These are phyloP conservation scores for Pseudogymnoascus destructans DNA, from an alignment of 2,329 filamentous ascomycete species.

Conservation along the genomic window DNA sequence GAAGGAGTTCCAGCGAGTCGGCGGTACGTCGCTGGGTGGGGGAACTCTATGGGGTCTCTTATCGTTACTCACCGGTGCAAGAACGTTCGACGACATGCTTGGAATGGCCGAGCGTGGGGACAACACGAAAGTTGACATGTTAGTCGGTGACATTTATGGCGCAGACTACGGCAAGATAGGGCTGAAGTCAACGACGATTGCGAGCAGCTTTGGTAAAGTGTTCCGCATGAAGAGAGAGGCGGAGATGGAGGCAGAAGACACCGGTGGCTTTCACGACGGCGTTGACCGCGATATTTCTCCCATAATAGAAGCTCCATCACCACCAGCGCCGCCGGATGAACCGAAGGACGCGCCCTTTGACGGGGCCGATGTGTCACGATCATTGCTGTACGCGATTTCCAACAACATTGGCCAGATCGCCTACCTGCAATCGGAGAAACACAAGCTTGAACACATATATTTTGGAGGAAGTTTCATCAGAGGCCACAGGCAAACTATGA, in stretches of 20 bases:
- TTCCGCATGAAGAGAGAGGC: slow-evolving; percentile 83
- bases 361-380: slow-evolving; percentile 75
- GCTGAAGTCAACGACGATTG: slow-evolving; percentile 88
- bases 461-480: slow-evolving; percentile 96
- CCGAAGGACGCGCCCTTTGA: slow-evolving; percentile 43
- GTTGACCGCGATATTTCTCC: neutral
- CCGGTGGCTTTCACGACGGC: slow-evolving; percentile 30
- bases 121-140: slow-evolving; percentile 86
- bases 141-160: slow-evolving; percentile 96
- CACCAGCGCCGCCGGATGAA: neutral
- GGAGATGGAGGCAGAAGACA: slow-evolving; percentile 65
- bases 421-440: slow-evolving; percentile 92
- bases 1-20: slow-evolving; percentile 75
- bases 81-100: slow-evolving; percentile 96
- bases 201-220: slow-evolving; percentile 92
- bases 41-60: slow-evolving; percentile 96
- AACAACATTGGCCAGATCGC: slow-evolving; percentile 99
- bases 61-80: slow-evolving; percentile 80
- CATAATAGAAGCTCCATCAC: neutral
- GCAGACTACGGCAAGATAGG: slow-evolving; percentile 94
- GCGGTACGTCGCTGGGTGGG: slow-evolving; percentile 85
- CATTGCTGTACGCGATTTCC: slow-evolving; percentile 84
- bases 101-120: slow-evolving; percentile 82
- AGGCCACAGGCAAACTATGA: slow-evolving; percentile 94
- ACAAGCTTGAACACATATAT: slow-evolving; percentile 83